These are phyloP conservation scores for Cardamine resedifolia DNA, from an alignment of 345 rosid genomes.

Conservation along the genomic window DNA sequence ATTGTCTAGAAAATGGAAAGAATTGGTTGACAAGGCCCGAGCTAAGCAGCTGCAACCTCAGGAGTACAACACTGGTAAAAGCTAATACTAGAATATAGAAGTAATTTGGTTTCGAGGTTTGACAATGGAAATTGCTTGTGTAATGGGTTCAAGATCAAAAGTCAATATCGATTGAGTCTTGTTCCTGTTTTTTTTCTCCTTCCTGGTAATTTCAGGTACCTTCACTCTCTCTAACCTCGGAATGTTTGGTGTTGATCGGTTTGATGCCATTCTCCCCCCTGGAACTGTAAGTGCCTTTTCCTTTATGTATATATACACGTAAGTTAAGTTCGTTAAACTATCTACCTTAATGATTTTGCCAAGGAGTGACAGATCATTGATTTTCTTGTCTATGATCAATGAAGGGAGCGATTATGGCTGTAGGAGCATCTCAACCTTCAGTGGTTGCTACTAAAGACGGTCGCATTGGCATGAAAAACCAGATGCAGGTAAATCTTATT, in stretches of 20 bases:
- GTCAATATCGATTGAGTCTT: conserved; percentile 15
- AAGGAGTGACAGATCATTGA: conserved; percentile 7
- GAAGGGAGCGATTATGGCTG: conserved; percentile 99
- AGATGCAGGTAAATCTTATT: conserved; percentile 73
- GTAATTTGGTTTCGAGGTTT: neutral
- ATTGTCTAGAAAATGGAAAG: conserved; percentile 97
- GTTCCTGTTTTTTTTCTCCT: neutral
- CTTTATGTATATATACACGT: neutral
- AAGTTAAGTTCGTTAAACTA: neutral
- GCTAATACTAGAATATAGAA: neutral
- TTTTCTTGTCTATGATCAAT: conserved; percentile 22
- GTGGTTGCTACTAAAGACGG: conserved; percentile 86
- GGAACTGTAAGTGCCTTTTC: conserved; percentile 71
- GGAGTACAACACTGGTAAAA: conserved; percentile 79
- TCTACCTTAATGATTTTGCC: neutral
- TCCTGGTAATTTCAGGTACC: conserved; percentile 63
- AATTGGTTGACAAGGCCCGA: conserved; percentile 90
- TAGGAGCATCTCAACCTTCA: conserved; percentile 86
- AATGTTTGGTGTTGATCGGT: conserved; percentile 96
- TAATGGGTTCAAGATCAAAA: neutral
- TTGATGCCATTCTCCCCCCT: conserved; percentile 94
- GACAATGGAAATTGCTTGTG: conserved; percentile 3
- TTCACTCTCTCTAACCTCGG: conserved; percentile 97
- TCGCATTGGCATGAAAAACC: conserved; percentile 85
- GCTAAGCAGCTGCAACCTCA: conserved; percentile 95